Evolutionary conservation across 2,329 filamentous ascomycete genomes (phyloP).

Genomic region (Passalora sequoiae): DNA sequence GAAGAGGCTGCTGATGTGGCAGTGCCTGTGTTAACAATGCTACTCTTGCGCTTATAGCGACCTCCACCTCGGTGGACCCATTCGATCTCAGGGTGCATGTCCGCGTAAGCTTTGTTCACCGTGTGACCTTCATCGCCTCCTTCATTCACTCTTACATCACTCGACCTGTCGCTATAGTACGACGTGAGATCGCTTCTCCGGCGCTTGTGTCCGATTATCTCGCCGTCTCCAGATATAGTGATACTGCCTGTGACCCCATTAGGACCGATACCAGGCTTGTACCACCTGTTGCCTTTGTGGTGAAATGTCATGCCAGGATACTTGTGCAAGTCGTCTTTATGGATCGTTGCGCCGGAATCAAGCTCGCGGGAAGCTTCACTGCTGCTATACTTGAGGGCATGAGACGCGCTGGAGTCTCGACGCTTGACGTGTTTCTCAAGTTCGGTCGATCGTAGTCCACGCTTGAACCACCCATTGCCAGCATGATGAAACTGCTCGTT

Average conservation of each 20-base stretch:
- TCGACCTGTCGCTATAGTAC: background rate
- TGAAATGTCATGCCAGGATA: constrained; percentile 25
- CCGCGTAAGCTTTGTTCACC: constrained; percentile 14
- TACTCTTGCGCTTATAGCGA: constrained; percentile 19
- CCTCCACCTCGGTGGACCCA: constrained; percentile 23
- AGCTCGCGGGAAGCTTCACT: constrained; percentile 13
- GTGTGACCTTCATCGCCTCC: background rate
- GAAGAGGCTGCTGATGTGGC: constrained; percentile 14
- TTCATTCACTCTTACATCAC: background rate
- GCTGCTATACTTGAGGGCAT: constrained; percentile 14
- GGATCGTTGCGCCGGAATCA: constrained; percentile 14
- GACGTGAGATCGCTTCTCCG: constrained; percentile 1
- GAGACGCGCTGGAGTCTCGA: constrained; percentile 14
- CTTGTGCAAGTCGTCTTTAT: constrained; percentile 20
- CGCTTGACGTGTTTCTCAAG: constrained; percentile 8
- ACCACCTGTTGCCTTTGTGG: constrained; percentile 32
- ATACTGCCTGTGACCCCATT: constrained; percentile 20
- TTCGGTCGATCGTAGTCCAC: constrained; percentile 16
- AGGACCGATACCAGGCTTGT: constrained; percentile 27
- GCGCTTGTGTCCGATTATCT: constrained; percentile 2
- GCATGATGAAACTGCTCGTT: constrained; percentile 28
- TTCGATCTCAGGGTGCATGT: constrained; percentile 17
- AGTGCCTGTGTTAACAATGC: constrained; percentile 8
- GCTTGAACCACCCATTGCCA: constrained; percentile 27
- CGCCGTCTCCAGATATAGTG: constrained; percentile 12